A percentile compares a stretch with the other conserved stretches of the same genome.
These are phyloP conservation scores for Vitis vinifera DNA, from an alignment of 164 flowering plant genomes.

Conservation along the genomic window DNA sequence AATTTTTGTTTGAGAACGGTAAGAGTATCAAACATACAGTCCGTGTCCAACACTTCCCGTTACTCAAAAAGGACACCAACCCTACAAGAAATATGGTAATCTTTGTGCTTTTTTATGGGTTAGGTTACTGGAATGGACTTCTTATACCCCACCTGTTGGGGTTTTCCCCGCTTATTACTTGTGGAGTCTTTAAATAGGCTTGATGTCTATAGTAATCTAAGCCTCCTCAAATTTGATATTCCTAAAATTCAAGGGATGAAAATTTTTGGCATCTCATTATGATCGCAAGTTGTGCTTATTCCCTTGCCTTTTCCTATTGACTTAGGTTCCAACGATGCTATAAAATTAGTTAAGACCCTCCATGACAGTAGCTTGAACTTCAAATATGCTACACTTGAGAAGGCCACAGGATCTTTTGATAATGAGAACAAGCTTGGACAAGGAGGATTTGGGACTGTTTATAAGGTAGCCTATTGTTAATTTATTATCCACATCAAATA, in stretches of 20 bases:
- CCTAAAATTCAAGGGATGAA: constrained; percentile 70
- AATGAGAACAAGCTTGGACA: constrained; percentile 69
- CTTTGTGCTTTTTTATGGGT: no score
- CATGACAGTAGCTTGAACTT: constrained; percentile 67
- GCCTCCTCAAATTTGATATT: constrained; percentile 61
- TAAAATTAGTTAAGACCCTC: constrained; percentile 59
- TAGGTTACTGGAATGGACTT: no score
- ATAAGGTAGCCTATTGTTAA: constrained; percentile 41
- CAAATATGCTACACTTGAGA: constrained; percentile 57
- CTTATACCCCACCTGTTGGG: no score
- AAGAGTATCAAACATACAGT: not conserved
- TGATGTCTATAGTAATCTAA: constrained; percentile 73
- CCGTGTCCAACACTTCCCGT: no score
- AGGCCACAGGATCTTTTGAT: constrained; percentile 51
- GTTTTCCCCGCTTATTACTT: no score
- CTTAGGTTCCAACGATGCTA: constrained; percentile 55
- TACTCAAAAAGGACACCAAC: no score
- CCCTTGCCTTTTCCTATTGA: not conserved
- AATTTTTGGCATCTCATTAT: constrained; percentile 57
- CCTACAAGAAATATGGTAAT: no score
- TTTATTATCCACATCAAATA: not conserved
- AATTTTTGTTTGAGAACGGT: not conserved
- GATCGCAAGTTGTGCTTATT: constrained; percentile 44
- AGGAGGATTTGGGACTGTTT: constrained; percentile 83
- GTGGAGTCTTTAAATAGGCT: constrained; percentile 19